Conservation (phyloP, 2,329 filamentous ascomycete species). For the Trichoderma sp. region DNA sequence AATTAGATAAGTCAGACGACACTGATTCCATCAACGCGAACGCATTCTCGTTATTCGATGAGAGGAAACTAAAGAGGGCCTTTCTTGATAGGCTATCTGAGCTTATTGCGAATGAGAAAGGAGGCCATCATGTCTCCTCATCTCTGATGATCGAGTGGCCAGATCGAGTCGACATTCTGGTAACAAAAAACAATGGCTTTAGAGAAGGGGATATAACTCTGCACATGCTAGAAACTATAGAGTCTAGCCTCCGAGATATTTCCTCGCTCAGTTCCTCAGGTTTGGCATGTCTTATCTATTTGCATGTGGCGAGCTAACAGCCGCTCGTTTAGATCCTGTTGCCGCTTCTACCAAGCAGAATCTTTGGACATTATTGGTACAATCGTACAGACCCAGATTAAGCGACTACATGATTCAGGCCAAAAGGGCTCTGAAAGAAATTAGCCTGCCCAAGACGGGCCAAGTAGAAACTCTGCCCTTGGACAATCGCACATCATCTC, state of each 20-base stretch:
- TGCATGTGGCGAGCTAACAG: neutral
- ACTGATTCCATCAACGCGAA: neutral
- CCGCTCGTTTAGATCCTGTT: neutral
- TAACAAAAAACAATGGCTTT: neutral
- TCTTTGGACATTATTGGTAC: neutral
- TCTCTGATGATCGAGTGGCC: slow-evolving; percentile 4
- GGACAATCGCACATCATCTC: neutral
- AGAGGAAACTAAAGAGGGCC: neutral
- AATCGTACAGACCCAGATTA: neutral
- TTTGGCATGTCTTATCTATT: neutral
- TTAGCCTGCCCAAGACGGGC: too few species aligned
- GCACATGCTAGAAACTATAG: neutral
- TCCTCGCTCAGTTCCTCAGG: neutral
- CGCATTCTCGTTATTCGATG: neutral
- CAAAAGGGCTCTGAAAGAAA: neutral
- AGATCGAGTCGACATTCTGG: neutral
- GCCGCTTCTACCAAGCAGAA: neutral
- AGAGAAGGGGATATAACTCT: neutral
- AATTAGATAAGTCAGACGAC: neutral
- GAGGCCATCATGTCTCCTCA: neutral
- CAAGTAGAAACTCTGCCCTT: neutral
- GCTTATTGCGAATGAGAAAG: slow-evolving; percentile 3
- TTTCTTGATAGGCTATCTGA: slow-evolving; percentile 6
- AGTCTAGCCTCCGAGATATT: neutral
- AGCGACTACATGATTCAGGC: neutral